Percentiles rank a stretch among this genome's conserved stretches.
Conservation (phyloP, 371 early-diverging fungal genomes). For the Blakeslea trispora region DNA sequence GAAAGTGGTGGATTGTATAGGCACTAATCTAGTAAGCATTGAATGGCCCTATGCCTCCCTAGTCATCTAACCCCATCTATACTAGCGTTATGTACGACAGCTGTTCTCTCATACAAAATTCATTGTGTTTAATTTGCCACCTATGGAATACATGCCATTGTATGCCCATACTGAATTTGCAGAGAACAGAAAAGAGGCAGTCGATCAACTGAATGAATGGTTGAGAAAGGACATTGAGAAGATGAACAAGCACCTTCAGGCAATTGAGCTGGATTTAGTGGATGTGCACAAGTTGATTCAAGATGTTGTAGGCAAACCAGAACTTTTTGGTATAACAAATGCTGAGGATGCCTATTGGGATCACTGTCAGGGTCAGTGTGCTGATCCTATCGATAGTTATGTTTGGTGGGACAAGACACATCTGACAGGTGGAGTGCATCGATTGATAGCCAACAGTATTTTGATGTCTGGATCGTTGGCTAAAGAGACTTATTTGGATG, state of each 20-base stretch:
- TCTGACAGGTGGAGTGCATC: constrained; percentile 50
- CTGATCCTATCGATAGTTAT: constrained; percentile 35
- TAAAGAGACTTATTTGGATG: constrained; percentile 18
- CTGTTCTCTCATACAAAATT: constrained; percentile 38
- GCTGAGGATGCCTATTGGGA: constrained; percentile 45
- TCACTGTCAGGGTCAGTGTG: constrained; percentile 43
- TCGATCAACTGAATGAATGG: constrained; percentile 27
- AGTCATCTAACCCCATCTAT: no score
- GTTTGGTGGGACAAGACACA: constrained; percentile 54
- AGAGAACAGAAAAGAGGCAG: constrained; percentile 21
- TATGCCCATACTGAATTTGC: constrained; percentile 21
- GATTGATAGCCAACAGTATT: constrained; percentile 44
- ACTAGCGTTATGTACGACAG: constrained; percentile 39
- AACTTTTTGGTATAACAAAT: constrained; percentile 36
- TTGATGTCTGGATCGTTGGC: constrained; percentile 37
- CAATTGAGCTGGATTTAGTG: constrained; percentile 36
- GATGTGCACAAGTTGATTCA: constrained; percentile 32
- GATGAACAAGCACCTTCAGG: constrained; percentile 32
- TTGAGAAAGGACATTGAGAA: constrained; percentile 27
- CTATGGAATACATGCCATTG: constrained; percentile 43
- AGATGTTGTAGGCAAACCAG: constrained; percentile 35
- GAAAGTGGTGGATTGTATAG: constrained; percentile 35
- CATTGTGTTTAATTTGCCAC: constrained; percentile 39
- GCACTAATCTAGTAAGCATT: constrained; percentile 38
- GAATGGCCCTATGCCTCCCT: no score